Conservation (phyloP, 805 yeast genomes). For the Lachancea thermotolerans region DNA sequence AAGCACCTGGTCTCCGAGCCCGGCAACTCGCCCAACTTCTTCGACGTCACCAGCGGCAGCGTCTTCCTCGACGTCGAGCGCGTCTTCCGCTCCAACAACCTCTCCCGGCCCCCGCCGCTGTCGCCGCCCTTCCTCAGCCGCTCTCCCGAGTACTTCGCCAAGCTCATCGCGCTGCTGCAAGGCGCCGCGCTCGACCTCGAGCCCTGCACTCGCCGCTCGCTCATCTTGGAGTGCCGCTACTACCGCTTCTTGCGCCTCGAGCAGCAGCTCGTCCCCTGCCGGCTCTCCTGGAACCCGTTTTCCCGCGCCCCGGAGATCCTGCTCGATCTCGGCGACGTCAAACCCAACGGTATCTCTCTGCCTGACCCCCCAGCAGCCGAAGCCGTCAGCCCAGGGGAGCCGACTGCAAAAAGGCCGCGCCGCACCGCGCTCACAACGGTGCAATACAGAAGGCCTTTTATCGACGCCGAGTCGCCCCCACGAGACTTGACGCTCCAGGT, state of each 20-base stretch:
- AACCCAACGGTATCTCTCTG: constrained; percentile 31
- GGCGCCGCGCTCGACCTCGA: constrained; percentile 48
- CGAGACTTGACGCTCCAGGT: constrained; percentile 41
- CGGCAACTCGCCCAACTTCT: constrained; percentile 76
- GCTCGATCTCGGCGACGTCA: constrained; percentile 42
- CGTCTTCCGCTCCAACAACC: constrained; percentile 32
- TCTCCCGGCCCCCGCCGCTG: constrained; percentile 75
- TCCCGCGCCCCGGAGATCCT: constrained; percentile 49
- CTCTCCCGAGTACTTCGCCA: constrained; percentile 47
- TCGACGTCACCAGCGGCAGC: constrained; percentile 53
- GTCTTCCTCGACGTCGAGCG: constrained; percentile 45
- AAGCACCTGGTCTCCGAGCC: constrained; percentile 44
- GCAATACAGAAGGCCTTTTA: constrained; percentile 40
- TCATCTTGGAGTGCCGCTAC: constrained; percentile 67
- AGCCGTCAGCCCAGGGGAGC: constrained; percentile 12
- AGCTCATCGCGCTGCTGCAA: constrained; percentile 47
- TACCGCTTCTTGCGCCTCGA: constrained; percentile 71
- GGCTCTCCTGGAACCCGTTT: constrained; percentile 47
- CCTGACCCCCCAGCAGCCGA: neutral
- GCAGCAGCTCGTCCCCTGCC: constrained; percentile 55
- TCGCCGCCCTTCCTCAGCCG: constrained; percentile 47
- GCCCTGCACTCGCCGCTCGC: constrained; percentile 48
- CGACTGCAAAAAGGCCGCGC: constrained; percentile 15
- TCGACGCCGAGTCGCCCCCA: neutral
- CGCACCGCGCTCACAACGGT: constrained; percentile 15